Evolutionary conservation across 768 basidiomycete genomes (phyloP).

Genomic region (Amanita molliuscula): DNA sequence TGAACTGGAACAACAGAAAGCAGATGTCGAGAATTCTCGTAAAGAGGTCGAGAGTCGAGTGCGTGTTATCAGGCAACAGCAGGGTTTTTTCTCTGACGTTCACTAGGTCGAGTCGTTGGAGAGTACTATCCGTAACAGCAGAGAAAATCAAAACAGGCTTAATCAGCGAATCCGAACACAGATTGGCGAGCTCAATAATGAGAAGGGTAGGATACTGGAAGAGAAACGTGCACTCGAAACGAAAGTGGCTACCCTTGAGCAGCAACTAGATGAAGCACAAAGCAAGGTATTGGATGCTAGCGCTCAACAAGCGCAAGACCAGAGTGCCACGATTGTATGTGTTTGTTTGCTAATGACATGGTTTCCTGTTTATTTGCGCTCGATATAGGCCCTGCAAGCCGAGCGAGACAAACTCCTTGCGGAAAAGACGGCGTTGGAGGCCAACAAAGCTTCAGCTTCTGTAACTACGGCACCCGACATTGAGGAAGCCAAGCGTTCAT

Average conservation of each 20-base stretch:
- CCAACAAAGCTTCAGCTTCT: conserved; percentile 15
- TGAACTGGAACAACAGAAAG: conserved; percentile 19
- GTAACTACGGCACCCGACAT: conserved; percentile 16
- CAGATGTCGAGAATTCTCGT: conserved; percentile 13
- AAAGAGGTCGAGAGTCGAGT: conserved; percentile 23
- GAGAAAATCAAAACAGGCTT: conserved; percentile 19
- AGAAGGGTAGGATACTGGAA: conserved; percentile 22
- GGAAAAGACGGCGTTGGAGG: conserved; percentile 43
- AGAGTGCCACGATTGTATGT: conserved; percentile 28
- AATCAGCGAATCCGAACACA: conserved; percentile 19
- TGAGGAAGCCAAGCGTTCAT: conserved; percentile 19
- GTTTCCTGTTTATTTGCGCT: not conserved
- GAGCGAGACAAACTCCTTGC: conserved; percentile 55
- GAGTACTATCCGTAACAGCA: conserved; percentile 27
- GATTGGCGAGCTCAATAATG: conserved; percentile 24
- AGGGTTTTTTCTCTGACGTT: not conserved
- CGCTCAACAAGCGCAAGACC: conserved; percentile 16
- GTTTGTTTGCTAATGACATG: not conserved
- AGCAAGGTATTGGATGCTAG: conserved; percentile 14
- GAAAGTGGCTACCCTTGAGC: conserved; percentile 27
- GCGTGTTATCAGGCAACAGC: conserved; percentile 6
- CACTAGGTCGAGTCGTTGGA: conserved; percentile 34
- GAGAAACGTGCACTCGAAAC: conserved; percentile 29
- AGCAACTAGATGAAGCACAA: conserved; percentile 20
- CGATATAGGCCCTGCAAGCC: conserved; percentile 36